A percentile compares a stretch with the other conserved stretches of the same genome.
These are phyloP conservation scores for Eimeria tenella DNA, from an alignment of 169 alveolate species.

Conservation along the genomic window DNA sequence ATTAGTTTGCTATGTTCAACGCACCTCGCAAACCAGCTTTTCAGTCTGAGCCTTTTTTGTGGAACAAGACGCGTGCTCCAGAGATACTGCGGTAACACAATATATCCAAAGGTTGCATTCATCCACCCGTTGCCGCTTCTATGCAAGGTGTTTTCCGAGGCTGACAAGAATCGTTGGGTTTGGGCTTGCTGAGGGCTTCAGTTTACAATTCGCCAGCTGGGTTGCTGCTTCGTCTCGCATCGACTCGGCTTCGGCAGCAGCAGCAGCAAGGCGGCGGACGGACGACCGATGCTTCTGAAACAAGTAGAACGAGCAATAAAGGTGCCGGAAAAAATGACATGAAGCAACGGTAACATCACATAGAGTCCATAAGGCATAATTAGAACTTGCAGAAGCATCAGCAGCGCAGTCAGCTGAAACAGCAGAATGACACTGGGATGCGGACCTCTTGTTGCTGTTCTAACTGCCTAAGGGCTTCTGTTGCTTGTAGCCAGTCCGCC, in stretches of 20 bases:
- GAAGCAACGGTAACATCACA: background rate
- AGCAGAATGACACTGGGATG: background rate
- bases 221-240: slow-evolving; percentile 10
- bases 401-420: background rate
- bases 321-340: background rate
- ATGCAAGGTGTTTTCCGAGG: background rate
- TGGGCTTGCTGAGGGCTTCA: background rate
- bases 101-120: too few species aligned
- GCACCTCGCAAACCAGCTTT: too few species aligned
- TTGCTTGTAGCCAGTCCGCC: background rate
- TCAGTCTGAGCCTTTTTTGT: too few species aligned
- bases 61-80: too few species aligned
- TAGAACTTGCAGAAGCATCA: background rate
- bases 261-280: background rate
- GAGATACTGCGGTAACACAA: too few species aligned
- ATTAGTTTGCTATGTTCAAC: too few species aligned
- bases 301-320: background rate
- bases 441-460: background rate
- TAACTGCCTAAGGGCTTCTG: background rate
- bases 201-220: background rate
- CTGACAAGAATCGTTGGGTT: background rate
- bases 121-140: background rate
- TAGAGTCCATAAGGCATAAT: background rate
- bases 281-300: background rate
- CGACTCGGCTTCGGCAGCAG: slow-evolving; percentile 13